Base-by-base conservation (phyloP, 2,329 filamentous ascomycete species). In the Aspergillus novofumigatus region DNA sequence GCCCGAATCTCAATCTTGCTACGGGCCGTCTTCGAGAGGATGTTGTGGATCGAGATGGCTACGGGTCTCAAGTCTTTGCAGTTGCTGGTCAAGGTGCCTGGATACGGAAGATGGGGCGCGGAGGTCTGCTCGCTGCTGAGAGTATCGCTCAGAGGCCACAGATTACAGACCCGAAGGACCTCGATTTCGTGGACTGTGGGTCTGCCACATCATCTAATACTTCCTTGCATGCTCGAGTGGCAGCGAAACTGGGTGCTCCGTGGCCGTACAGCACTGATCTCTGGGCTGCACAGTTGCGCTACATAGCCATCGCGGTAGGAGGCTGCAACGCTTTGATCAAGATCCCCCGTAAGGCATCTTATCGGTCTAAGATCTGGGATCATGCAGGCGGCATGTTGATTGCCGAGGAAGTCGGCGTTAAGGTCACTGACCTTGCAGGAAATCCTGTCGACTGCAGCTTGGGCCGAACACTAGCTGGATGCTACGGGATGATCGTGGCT, bases 1-100 rank as follows among this genome's bases (percentile, higher is more conserved):
- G 83, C 67, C 85, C 86, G 9, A 87, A 87, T 62, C 72, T 87
- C n/a, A 75, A 77, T 8, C 72, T 78, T 9, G 66, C 73, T 41
- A 66, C 72, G 14, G 69, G 69, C 1, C 59, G 54, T 10, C 65
- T 77, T 2, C 59, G 67, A 3, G 75, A 77, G 59, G 67, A 80
- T 25, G 61, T 67, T 3, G 73, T 78, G n/a, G 79, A 80, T 59
- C 64, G 67, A 32, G 64, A 73, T 3, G 78, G 78, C 0, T 69
- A 73, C 61, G 82, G 82, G 8, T 73, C 80, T 57, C 79, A 83
- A 60, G 66, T 83, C 6, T 80, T 76, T 25, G 80, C 80, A 1
- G 69, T 82, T 42, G 72, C 71, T 17, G 79, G 77, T 0, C 72
- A 80, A 50, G 81, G 81, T 1, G 69, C 65, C 5, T 69, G 59